These are phyloP conservation scores for Trichoderma lentiforme DNA, from an alignment of 2,329 filamentous ascomycete species.

Conservation along the genomic window DNA sequence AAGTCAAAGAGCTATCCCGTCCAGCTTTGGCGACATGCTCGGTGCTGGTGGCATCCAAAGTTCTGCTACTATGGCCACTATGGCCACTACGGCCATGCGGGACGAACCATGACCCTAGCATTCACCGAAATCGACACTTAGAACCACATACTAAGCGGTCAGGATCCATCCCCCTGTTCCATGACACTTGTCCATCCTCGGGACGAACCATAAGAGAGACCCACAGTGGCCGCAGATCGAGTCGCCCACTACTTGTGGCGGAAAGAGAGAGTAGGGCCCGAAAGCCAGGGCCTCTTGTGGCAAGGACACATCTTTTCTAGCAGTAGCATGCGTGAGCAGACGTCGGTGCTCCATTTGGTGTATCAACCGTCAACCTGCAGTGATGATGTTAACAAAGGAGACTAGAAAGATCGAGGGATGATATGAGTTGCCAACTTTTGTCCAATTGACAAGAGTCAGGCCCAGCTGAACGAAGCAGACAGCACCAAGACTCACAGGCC, in stretches of 20 bases:
- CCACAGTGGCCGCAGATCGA: slow-evolving; percentile 42
- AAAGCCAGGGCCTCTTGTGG: slow-evolving; percentile 26
- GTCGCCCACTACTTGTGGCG: slow-evolving; percentile 29
- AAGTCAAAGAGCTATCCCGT: slow-evolving; percentile 5
- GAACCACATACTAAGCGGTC: slow-evolving; percentile 28
- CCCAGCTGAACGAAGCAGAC: background rate
- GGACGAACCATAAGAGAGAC: slow-evolving; percentile 37
- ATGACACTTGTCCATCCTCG: slow-evolving; percentile 38
- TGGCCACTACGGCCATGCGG: slow-evolving; percentile 7
- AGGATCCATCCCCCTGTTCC: slow-evolving; percentile 29
- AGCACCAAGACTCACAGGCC: background rate
- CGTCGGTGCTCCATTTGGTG: slow-evolving; percentile 22
- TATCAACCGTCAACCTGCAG: slow-evolving; percentile 15
- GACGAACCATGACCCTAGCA: slow-evolving; percentile 33
- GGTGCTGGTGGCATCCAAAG: background rate
- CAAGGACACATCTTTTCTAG: slow-evolving; percentile 28
- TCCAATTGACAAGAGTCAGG: slow-evolving; percentile 20
- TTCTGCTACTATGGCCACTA: slow-evolving; percentile 5
- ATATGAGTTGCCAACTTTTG: slow-evolving; percentile 12
- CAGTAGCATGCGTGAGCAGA: slow-evolving; percentile 26
- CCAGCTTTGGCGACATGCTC: background rate
- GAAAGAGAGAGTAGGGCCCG: background rate
- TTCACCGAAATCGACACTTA: slow-evolving; percentile 36
- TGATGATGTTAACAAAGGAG: slow-evolving; percentile 10
- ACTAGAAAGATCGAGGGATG: slow-evolving; percentile 2